Base-by-base conservation (phyloP, 2,329 filamentous ascomycete genomes). In the Ustilaginoidea virens region DNA sequence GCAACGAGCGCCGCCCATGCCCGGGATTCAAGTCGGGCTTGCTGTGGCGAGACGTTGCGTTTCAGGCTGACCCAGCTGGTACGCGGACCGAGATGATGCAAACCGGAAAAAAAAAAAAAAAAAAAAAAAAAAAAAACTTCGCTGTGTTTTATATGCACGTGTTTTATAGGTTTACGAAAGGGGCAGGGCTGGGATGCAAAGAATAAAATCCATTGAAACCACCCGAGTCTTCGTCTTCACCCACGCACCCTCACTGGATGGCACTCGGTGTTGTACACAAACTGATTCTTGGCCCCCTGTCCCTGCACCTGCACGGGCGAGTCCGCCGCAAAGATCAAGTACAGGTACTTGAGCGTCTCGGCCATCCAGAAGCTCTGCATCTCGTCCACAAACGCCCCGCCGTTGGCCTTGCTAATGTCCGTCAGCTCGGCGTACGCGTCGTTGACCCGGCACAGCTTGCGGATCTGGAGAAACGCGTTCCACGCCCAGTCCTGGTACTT, bases 361-460 rank as follows among this genome's bases (percentile, higher is more conserved):
- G 83, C 82, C 49, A 92, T 83, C 60, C 80, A 75, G 56, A 90
- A 92, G 43, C 78, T 86, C 55, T 92, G 81, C 61, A 87, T 79
- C 48, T 77, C 75, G 48, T 92, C 70, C 23, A 53, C 51, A 34
- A 66, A 71, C 0, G 54, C 51, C 1, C 78, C 79, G 7, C 80
- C 80, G 17, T 59, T 61, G 4, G 45, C 41, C 3, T 52, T 55
- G 39, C 79, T 81, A 25, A 92, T 80, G 46, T 92, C 52, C 0
- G 42, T 48, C 31, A 92, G 56, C 17, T 66, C 63, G 9, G 68
- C 67, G 52, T 73, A 92, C 6, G 79, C 83, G 14, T 66, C 74
- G 5, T 68, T 69, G 0, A 66, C 69, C 15, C 66, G 56, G 37
- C 73, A 74, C 11, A 68, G 77, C 17, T 51, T 49, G 42, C 74